Base-by-base conservation (phyloP, 495 filamentous ascomycete species). In the Letharia lupina region DNA sequence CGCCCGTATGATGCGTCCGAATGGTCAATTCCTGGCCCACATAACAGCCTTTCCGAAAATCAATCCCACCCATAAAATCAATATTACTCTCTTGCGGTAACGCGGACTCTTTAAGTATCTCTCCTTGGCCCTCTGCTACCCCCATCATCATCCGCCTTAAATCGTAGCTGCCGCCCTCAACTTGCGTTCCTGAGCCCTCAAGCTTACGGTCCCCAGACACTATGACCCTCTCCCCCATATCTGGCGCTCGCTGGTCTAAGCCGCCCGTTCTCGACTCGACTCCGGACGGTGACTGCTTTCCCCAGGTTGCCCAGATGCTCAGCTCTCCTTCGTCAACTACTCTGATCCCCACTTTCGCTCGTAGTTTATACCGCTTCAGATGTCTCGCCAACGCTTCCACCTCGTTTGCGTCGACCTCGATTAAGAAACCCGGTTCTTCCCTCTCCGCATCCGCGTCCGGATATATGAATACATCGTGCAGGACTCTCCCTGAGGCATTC, bases 41-140 rank as follows among this genome's bases (percentile, higher is more conserved):
- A 75, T 98, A 98, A 76, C 94, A 98, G 2, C 94, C 94, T 77
- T 98, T 98, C 59, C 85, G 83, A 76, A 95, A 98, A 78, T 97
- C 91, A 52, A 98, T 84, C 5, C 82, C 95, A 23, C 82, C 80
- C 81, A 87, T 86, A 68, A 89, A 79, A 75, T 98, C 94, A 68
- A 96, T 79, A 74, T 96, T 94, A 66, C 78, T 86, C 74, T 97
- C 91, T 68, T 88, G 85, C 31, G 92, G 91, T 57, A 98, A 77
- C 37, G 91, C 86, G 4, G 80, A 75, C 54, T 86, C 88, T 58
- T 78, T 74, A 33, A 83, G 73, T 20, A 98, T 86, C 79, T 98
- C 94, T 1, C 69, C 67, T 71, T 88, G 88, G 8, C 94, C 94
- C 75, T 98, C 94, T 0, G 93, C 78, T 2, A 98, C 83, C 64